Evolutionary conservation across 1,284 basidiomycete genomes (phyloP).

Genomic region (Meripilus lineatus): DNA sequence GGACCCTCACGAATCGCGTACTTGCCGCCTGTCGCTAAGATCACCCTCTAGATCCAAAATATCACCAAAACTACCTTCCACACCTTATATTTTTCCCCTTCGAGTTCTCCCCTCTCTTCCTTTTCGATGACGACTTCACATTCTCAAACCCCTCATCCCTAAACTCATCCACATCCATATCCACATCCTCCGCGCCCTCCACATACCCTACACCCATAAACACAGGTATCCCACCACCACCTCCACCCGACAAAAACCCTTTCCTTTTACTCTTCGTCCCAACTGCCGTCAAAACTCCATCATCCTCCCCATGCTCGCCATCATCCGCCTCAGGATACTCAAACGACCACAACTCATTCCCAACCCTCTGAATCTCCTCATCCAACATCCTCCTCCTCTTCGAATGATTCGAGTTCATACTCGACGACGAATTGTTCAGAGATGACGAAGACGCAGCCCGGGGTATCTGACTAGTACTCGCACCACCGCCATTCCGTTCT

Average conservation of each 20-base stretch:
- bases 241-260: conserved; percentile 70
- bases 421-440: background rate
- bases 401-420: conserved; percentile 16
- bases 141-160: too few species aligned
- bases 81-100: too few species aligned
- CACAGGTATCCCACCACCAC: conserved; percentile 61
- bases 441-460: too few species aligned
- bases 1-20: too few species aligned
- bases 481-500: too few species aligned
- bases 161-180: too few species aligned
- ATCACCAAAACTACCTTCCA: too few species aligned
- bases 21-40: too few species aligned
- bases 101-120: too few species aligned
- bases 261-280: conserved; percentile 47
- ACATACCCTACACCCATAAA: conserved; percentile 65
- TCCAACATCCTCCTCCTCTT: conserved; percentile 52
- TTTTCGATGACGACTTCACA: too few species aligned
- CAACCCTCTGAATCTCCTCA: conserved; percentile 53
- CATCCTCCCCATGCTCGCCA: conserved; percentile 32
- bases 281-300: conserved; percentile 43
- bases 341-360: conserved; percentile 25
- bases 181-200: conserved; percentile 34
- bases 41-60: too few species aligned
- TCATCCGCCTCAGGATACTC: conserved; percentile 22
- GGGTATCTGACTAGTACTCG: too few species aligned